Base-by-base conservation (phyloP, 345 rosid genomes). In the Raphanus raphanistrum region DNA sequence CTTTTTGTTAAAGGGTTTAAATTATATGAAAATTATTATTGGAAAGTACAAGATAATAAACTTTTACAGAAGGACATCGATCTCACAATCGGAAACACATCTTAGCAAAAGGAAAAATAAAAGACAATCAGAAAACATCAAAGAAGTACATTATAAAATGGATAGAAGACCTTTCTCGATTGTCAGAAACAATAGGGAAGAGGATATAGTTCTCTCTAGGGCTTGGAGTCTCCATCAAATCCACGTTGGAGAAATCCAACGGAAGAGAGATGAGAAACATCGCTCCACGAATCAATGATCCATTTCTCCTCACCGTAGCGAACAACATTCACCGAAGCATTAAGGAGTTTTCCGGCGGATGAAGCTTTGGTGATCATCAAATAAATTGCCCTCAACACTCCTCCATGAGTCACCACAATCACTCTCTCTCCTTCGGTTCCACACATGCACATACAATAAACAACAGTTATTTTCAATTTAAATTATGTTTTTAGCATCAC, bases 201-300 rank as follows among this genome's bases (percentile, higher is more conserved):
- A 52, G 25, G 58, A 52, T 6, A 25, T 6, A 25, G n/a, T 63
- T 55, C 48, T 15, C 72, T 73, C 72, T 73, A 79, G 73, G 55
- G 60, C 71, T 69, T 80, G 52, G 80, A 4, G 17, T 80, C 83
- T 17, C 83, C 80, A 27, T 80, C 83, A 58, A 80, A 80, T 1
- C 83, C 83, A 27, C 83, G 83, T 75, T 80, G 83, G 36, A 80
- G 83, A 59, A 80, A 80, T 25, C 83, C 83, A 57, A 80, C 83
- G 15, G 76, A 71, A 0, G 68, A 64, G 48, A 80, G 80, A 29
- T 75, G 83, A 1, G 83, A 80, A 15, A 80, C 83, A 59, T 80
- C 83, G 4, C 80, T 75, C 83, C 83, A 80, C 0, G 83, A 70
- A 12, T 65, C 71, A 11, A 80, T 80, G 50, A 5, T 59, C 83